These are phyloP conservation scores for Penicillium hesseltinei DNA, from an alignment of 2,329 filamentous ascomycete genomes.

Conservation along the genomic window DNA sequence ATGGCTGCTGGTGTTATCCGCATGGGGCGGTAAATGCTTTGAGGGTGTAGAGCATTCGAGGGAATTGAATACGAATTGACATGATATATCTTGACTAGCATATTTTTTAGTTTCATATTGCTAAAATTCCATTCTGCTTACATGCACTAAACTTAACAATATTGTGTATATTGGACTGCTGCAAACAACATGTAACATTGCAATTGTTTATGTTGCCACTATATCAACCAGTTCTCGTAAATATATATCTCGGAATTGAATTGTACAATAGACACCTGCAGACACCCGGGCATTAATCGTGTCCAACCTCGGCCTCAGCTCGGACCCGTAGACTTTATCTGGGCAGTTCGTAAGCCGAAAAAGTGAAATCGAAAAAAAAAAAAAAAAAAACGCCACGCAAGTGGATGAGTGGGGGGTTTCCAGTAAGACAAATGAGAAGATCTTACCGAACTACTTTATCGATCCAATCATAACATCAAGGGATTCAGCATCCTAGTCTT, in stretches of 20 bases:
- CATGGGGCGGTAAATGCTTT: slow-evolving; percentile 55
- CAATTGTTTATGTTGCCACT: not conserved
- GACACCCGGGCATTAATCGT: not conserved
- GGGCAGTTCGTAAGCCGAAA: not conserved
- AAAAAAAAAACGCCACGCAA: not conserved
- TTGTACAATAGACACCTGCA: not conserved
- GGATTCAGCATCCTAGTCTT: not conserved
- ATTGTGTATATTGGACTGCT: no score
- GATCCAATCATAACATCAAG: slow-evolving; percentile 2
- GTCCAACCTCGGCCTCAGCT: not conserved
- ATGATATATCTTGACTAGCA: slow-evolving; percentile 23
- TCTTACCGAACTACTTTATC: not conserved
- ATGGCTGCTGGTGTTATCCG: slow-evolving; percentile 90
- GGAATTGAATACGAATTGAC: slow-evolving; percentile 19
- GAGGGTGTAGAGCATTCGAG: not conserved
- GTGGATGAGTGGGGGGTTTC: slow-evolving; percentile 1
- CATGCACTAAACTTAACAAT: not conserved
- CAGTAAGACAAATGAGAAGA: not conserved
- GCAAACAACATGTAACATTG: not conserved
- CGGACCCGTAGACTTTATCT: not conserved
- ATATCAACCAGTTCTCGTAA: no score
- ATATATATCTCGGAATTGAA: not conserved
- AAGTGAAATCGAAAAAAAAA: not conserved
- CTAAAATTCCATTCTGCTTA: slow-evolving; percentile 10
- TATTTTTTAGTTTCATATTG: slow-evolving; percentile 10